Conservation (phyloP, 306 rosid species). For the Sechiopsis laciniata region DNA sequence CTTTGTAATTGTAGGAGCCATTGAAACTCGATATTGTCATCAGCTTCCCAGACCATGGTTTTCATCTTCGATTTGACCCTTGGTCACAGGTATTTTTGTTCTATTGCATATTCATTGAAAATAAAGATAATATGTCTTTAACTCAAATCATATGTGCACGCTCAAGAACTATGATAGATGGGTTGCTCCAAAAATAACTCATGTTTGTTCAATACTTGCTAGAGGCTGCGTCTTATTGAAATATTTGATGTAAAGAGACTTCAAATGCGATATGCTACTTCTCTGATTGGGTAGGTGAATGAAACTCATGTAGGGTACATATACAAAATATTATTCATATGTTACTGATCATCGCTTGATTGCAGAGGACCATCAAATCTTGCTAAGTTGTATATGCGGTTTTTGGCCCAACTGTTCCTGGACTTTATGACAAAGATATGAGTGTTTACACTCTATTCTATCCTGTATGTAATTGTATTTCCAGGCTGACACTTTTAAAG, state of each 20-base stretch:
- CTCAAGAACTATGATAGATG: too few species aligned
- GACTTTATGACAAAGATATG: conserved; percentile 72
- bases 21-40: conserved; percentile 77
- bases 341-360: conserved; percentile 15
- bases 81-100: conserved; percentile 80
- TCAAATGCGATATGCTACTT: conserved; percentile 91
- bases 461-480: conserved; percentile 55
- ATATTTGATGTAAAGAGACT: conserved; percentile 90
- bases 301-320: neutral
- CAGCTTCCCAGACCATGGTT: conserved; percentile 97
- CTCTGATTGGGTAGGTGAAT: conserved; percentile 74
- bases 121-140: neutral
- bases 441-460: conserved; percentile 88
- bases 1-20: conserved; percentile 57
- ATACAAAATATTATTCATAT: neutral
- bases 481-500: neutral
- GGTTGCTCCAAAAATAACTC: conserved; percentile 3
- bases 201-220: conserved; percentile 23
- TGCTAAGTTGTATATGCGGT: conserved; percentile 91
- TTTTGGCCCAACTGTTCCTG: conserved; percentile 95
- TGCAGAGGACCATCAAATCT: conserved; percentile 77
- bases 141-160: neutral
- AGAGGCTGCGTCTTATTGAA: conserved; percentile 95
- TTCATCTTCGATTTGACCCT: conserved; percentile 94
- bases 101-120: neutral